Evolutionary conservation across 495 filamentous ascomycete genomes (phyloP).

Genomic region (Hypoxylon lienhwacheense): DNA sequence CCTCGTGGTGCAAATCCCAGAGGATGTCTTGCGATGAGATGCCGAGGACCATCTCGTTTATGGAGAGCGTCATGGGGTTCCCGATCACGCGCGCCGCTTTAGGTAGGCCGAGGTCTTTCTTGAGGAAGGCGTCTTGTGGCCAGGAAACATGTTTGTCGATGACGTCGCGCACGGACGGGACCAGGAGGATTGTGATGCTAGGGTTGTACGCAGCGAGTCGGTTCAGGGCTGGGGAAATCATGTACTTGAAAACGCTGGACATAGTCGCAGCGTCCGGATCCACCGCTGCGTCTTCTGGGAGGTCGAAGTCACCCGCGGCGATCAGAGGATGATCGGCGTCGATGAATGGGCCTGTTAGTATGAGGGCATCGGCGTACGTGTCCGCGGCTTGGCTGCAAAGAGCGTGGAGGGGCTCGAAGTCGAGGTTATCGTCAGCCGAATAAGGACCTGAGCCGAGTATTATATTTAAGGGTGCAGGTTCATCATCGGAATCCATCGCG

Average conservation of each 20-base stretch:
- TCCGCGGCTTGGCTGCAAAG: slow-evolving; percentile 77
- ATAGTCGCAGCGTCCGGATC: slow-evolving; percentile 79
- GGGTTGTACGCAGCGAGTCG: slow-evolving; percentile 68
- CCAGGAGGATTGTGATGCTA: slow-evolving; percentile 73
- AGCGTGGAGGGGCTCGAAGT: slow-evolving; percentile 81
- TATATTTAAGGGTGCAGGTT: slow-evolving; percentile 67
- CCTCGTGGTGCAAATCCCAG: slow-evolving; percentile 74
- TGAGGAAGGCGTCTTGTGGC: slow-evolving; percentile 81
- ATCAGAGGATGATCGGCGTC: slow-evolving; percentile 91
- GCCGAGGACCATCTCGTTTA: slow-evolving; percentile 82
- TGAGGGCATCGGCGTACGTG: slow-evolving; percentile 73
- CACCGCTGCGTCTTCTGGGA: slow-evolving; percentile 67
- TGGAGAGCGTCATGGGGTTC: slow-evolving; percentile 80
- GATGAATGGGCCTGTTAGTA: slow-evolving; percentile 85
- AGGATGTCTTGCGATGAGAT: slow-evolving; percentile 83
- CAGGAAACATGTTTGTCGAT: slow-evolving; percentile 81
- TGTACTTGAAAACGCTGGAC: slow-evolving; percentile 77
- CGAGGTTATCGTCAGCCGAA: slow-evolving; percentile 85
- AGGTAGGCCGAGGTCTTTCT: slow-evolving; percentile 70
- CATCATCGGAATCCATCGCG: slow-evolving; percentile 57
- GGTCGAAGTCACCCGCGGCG: slow-evolving; percentile 84
- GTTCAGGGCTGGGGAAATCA: slow-evolving; percentile 68
- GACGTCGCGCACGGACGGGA: slow-evolving; percentile 86
- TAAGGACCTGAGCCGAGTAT: slow-evolving; percentile 85
- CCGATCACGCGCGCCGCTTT: slow-evolving; percentile 75